A percentile compares a stretch with the other conserved stretches of the same genome.
Conservation (phyloP, 148 eudicot genomes). For the Persicaria tinctoria region DNA sequence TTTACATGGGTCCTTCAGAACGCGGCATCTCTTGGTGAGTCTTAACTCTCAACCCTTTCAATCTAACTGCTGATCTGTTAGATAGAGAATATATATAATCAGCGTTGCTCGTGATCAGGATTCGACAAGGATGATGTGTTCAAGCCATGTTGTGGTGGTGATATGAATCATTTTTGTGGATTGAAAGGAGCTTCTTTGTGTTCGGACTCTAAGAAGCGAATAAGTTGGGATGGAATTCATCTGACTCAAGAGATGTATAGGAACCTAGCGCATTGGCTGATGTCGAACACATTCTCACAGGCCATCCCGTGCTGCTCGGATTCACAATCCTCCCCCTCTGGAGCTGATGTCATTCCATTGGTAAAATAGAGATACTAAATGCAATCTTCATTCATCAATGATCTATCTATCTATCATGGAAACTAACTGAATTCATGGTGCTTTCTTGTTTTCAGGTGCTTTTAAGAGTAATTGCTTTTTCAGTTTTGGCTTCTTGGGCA, state of each 20-base stretch:
- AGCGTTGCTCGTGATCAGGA: background rate
- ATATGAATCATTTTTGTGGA: slow-evolving; percentile 23
- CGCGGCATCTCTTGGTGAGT: slow-evolving; percentile 17
- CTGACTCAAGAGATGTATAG: slow-evolving; percentile 31
- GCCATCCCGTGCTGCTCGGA: background rate
- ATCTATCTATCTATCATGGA: too few relatives aligned
- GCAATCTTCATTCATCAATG: background rate
- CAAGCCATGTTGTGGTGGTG: slow-evolving; percentile 39
- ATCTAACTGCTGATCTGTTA: background rate
- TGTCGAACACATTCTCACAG: background rate
- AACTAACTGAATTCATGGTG: too few relatives aligned
- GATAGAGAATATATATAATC: background rate
- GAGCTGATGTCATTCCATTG: background rate
- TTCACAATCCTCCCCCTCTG: background rate
- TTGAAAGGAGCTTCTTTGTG: slow-evolving; percentile 16
- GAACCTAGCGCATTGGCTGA: slow-evolving; percentile 15
- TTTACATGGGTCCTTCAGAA: slow-evolving; percentile 15
- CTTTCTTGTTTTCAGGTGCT: background rate
- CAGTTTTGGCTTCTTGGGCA: background rate
- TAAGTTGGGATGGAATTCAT: slow-evolving; percentile 50
- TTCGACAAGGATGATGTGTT: slow-evolving; percentile 21
- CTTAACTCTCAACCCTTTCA: background rate
- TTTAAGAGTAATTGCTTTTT: background rate
- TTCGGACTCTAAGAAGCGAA: slow-evolving; percentile 17
- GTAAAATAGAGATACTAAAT: background rate